Percentiles rank a stretch among this genome's conserved stretches.
phyloP scores from a whole-genome alignment of 2,329 filamentous ascomycete species.

The Penicillium nordicum region DNA sequence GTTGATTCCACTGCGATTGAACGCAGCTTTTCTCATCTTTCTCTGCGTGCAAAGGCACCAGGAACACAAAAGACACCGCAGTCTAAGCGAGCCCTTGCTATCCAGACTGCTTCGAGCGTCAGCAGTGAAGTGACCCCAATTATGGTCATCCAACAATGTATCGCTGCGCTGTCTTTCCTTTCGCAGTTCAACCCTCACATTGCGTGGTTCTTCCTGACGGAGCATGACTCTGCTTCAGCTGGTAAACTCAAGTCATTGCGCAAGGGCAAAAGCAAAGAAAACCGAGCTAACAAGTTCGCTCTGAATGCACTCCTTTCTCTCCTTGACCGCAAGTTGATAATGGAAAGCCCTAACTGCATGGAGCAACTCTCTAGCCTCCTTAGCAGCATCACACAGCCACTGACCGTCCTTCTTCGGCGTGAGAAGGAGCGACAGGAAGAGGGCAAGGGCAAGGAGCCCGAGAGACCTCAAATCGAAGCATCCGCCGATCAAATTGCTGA shows the following conservation, averaged over 20 bases:
- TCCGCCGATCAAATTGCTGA: conserved; percentile 24
- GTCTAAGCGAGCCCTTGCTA: conserved; percentile 67
- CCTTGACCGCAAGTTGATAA: conserved; percentile 89
- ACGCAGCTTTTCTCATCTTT: conserved; percentile 89
- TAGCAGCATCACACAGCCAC: conserved; percentile 80
- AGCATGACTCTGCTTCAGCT: conserved; percentile 77
- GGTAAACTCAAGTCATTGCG: conserved; percentile 73
- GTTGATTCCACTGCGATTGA: conserved; percentile 90
- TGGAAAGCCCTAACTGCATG: conserved; percentile 97
- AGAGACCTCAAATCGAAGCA: conserved; percentile 23
- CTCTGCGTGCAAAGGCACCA: conserved; percentile 80
- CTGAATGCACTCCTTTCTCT: conserved; percentile 86
- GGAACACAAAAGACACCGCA: conserved; percentile 78
- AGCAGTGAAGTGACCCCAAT: conserved; percentile 89
- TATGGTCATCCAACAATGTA: conserved; percentile 91
- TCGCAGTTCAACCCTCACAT: conserved; percentile 83
- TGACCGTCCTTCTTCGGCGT: conserved; percentile 77
- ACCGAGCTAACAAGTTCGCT: conserved; percentile 79
- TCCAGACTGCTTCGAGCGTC: conserved; percentile 51
- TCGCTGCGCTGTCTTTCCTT: conserved; percentile 79
- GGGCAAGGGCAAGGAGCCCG: conserved; percentile 38
- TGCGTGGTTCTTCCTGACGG: conserved; percentile 86
- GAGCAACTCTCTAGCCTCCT: conserved; percentile 84
- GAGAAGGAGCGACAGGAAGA: conserved; percentile 67
- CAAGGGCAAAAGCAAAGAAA: conserved; percentile 86